These are phyloP conservation scores for Posidonia oceanica DNA, from an alignment of 116 monocot genomes.

Conservation along the genomic window DNA sequence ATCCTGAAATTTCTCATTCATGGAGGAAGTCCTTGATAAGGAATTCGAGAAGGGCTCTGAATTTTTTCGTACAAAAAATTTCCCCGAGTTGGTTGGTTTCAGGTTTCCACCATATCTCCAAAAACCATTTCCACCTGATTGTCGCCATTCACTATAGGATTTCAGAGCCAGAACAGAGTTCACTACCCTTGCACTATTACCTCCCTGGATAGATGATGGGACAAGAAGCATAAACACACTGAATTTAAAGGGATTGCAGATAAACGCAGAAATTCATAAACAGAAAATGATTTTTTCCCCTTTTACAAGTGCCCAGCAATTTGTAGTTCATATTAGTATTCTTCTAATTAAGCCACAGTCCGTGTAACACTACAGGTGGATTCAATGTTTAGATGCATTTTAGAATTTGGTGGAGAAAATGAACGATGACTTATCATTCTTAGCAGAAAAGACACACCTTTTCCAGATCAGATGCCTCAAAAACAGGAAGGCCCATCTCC, in stretches of 20 bases:
- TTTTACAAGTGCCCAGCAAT: too few relatives aligned
- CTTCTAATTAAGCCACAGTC: too few relatives aligned
- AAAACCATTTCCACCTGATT: slow-evolving; percentile 66
- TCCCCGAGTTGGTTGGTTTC: slow-evolving; percentile 42
- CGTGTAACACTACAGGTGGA: too few relatives aligned
- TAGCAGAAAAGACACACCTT: slow-evolving; percentile 25
- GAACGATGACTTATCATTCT: too few relatives aligned
- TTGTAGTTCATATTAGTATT: not conserved
- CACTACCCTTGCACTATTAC: slow-evolving; percentile 73
- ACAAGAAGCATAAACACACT: slow-evolving; percentile 3
- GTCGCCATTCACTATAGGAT: slow-evolving; percentile 84
- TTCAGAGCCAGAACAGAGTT: slow-evolving; percentile 80
- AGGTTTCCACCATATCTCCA: slow-evolving; percentile 83
- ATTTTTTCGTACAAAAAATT: slow-evolving; percentile 72
- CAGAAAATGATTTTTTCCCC: too few relatives aligned
- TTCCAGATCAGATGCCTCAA: slow-evolving; percentile 92
- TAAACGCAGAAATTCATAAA: not conserved
- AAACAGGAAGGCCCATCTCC: slow-evolving; percentile 70
- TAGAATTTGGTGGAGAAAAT: too few relatives aligned
- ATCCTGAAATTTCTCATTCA: slow-evolving; percentile 36
- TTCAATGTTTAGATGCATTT: too few relatives aligned
- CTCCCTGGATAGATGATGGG: slow-evolving; percentile 45
- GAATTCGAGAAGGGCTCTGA: slow-evolving; percentile 59
- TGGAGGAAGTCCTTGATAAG: slow-evolving; percentile 41
- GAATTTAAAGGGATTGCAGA: not conserved